Evolutionary conservation across 495 filamentous ascomycete genomes (phyloP).

Genomic region (Oleoguttula mirabilis): DNA sequence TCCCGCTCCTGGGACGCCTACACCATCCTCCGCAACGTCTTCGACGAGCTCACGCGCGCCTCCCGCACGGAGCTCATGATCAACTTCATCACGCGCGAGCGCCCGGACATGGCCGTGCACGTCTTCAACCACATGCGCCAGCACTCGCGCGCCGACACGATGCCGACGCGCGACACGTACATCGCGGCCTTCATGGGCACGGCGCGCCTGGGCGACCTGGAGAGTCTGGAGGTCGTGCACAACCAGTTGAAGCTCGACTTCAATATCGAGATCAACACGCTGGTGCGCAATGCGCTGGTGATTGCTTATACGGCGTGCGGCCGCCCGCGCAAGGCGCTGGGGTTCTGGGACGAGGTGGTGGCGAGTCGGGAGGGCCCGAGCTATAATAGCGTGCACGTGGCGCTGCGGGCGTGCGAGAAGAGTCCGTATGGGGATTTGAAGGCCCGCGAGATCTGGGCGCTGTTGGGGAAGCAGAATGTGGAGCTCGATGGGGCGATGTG

Average conservation of each 20-base stretch:
- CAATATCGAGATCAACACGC: slow-evolving; percentile 61
- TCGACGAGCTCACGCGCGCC: slow-evolving; percentile 55
- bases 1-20: slow-evolving; percentile 71
- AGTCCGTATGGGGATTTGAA: slow-evolving; percentile 45
- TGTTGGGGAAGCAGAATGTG: slow-evolving; percentile 62
- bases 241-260: slow-evolving; percentile 89
- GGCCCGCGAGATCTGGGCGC: slow-evolving; percentile 62
- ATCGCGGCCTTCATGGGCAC: slow-evolving; percentile 64
- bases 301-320: slow-evolving; percentile 63
- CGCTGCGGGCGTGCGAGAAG: slow-evolving; percentile 62
- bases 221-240: slow-evolving; percentile 60
- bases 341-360: slow-evolving; percentile 72
- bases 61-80: slow-evolving; percentile 65
- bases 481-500: slow-evolving; percentile 60
- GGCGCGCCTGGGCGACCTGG: slow-evolving; percentile 42
- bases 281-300: slow-evolving; percentile 72
- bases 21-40: slow-evolving; percentile 58
- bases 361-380: slow-evolving; percentile 69
- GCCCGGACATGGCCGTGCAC: slow-evolving; percentile 68
- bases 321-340: slow-evolving; percentile 48
- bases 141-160: slow-evolving; percentile 40
- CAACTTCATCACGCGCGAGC: slow-evolving; percentile 61
- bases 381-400: slow-evolving; percentile 61
- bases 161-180: slow-evolving; percentile 64
- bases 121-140: slow-evolving; percentile 85